Evolutionary conservation across 23 red algal genomes (phyloP), one percentile per base, ranked within the genome.

Genomic region (Pyropia haitanensis): DNA sequence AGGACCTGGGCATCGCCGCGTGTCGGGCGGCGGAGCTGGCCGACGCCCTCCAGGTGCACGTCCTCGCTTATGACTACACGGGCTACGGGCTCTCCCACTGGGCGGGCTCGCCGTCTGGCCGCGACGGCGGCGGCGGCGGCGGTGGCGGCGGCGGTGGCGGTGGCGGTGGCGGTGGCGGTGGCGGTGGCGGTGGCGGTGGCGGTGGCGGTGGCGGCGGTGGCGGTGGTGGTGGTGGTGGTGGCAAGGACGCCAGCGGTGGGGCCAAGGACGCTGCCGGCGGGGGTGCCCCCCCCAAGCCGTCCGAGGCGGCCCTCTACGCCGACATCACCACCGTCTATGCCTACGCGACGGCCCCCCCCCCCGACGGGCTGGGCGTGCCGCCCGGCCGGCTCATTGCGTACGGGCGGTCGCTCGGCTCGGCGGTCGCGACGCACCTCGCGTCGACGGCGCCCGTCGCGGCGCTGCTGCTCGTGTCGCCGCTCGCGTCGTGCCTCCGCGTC

Each of bases 1-100:
- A 72, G 58, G 68, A 72, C 51, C 29, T 72, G 18, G 68, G 68
- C 19, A 51, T 59, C 19, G 68, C 51, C 22, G 44, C 58, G 49
- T 31, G 48, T 23, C 51, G 51, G 18, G 55, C 51, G 49, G 27
- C n/a, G 18, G 32, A 72, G 27, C 68, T 72, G 30, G 39, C 32
- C 58, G 22, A n/a, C 14, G 44, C 20, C 51, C 21, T 51, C 2
- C 33, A 72, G 10, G 68, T 72, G 4, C 39, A 51, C 18, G 68
- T 31, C 10, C n/a, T 72, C 9, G 44, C 68, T n/a, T 72, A 72
- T 56, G 68, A 72, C 50, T 72, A 72, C 22, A 72, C 68, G 5
- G 68, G 68, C 17, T 72, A 72, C 27, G 68, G 68, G 1, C 20
- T 56, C 9, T 32, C 68, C 20, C 55, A 31, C n/a, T 32, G 48